Evolutionary conservation across 2,329 filamentous ascomycete species (phyloP).

Genomic region (Fonsecaea multimorphosa): DNA sequence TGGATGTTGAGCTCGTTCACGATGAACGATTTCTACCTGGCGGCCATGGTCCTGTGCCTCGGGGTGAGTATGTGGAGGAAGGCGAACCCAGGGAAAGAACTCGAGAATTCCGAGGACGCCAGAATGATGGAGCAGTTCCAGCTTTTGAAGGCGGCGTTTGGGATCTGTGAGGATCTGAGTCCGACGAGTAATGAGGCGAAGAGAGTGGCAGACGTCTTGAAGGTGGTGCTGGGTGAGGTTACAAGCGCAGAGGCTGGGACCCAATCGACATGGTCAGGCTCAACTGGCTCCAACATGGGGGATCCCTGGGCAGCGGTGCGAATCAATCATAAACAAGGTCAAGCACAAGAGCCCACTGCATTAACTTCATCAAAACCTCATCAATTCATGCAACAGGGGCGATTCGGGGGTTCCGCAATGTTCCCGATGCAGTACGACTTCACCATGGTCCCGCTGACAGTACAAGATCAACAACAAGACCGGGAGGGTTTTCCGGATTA

Average conservation of each 20-base stretch:
- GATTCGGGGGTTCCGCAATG: constrained; percentile 17
- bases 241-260: background rate
- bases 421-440: constrained; percentile 23
- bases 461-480: constrained; percentile 9
- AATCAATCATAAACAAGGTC: background rate
- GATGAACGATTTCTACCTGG: constrained; percentile 67
- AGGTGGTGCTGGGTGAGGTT: constrained; percentile 23
- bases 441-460: constrained; percentile 15
- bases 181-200: constrained; percentile 35
- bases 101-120: constrained; percentile 35
- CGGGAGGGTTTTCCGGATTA: background rate
- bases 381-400: background rate
- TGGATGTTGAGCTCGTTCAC: constrained; percentile 66
- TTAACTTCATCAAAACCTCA: background rate
- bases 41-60: constrained; percentile 66
- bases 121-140: constrained; percentile 21
- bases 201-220: constrained; percentile 36
- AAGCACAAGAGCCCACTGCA: background rate
- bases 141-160: constrained; percentile 32
- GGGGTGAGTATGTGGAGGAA: constrained; percentile 39
- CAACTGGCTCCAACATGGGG: background rate
- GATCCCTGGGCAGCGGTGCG: background rate
- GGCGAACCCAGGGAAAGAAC: constrained; percentile 19
- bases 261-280: background rate
- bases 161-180: constrained; percentile 36